phyloP scores from a whole-genome alignment of 2,329 filamentous ascomycete species.

The Fusarium robinianum region DNA sequence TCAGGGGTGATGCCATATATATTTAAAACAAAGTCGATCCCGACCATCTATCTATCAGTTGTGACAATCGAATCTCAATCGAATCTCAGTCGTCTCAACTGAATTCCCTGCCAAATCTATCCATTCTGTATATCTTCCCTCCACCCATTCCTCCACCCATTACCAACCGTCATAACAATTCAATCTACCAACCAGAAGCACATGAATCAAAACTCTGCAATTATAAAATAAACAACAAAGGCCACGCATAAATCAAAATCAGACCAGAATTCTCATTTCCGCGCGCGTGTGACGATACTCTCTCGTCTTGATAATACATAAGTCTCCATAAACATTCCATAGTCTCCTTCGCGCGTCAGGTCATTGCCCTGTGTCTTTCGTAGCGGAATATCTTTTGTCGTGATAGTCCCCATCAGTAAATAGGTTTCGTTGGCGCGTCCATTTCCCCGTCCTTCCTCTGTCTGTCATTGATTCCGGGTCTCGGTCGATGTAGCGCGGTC shows the following conservation, averaged over 20 bases:
- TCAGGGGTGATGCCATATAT: too few relatives aligned
- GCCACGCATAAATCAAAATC: slow-evolving; percentile 10
- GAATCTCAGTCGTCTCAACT: too few relatives aligned
- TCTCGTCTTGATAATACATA: slow-evolving; percentile 34
- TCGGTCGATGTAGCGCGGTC: slow-evolving; percentile 27
- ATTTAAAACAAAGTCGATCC: too few relatives aligned
- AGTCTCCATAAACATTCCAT: slow-evolving; percentile 26
- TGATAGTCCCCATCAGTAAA: slow-evolving; percentile 21
- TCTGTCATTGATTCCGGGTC: slow-evolving; percentile 21
- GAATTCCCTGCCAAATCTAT: too few relatives aligned
- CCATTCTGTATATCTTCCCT: too few relatives aligned
- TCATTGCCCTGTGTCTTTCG: slow-evolving; percentile 28
- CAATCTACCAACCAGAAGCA: too few relatives aligned
- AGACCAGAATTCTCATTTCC: slow-evolving; percentile 24
- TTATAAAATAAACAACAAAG: slow-evolving; percentile 2
- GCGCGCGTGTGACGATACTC: slow-evolving; percentile 19
- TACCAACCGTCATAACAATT: too few relatives aligned
- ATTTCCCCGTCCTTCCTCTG: slow-evolving; percentile 16
- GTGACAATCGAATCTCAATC: too few relatives aligned
- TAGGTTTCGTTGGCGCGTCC: slow-evolving; percentile 26
- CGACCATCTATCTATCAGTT: too few relatives aligned
- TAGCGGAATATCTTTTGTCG: slow-evolving; percentile 22
- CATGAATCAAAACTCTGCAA: background rate
- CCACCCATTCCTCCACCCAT: too few relatives aligned
- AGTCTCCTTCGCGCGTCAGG: slow-evolving; percentile 23